A percentile compares a stretch with the other conserved stretches of the same genome.
phyloP scores from a whole-genome alignment of 2,329 filamentous ascomycete genomes.

The Neopestalotiopsis sp. region DNA sequence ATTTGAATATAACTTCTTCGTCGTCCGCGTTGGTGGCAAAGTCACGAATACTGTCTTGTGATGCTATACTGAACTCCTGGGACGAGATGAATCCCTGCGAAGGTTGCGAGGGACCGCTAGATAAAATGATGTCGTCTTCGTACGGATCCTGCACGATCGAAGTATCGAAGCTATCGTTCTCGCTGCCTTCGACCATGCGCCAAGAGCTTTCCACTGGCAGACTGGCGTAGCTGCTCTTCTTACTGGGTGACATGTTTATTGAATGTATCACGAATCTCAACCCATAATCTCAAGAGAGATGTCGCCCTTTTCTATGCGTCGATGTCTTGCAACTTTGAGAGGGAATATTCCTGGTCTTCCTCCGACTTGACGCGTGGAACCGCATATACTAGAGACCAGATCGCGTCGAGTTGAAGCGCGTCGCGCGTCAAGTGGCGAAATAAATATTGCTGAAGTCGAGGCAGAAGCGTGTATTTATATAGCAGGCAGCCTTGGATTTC shows the following conservation, averaged over 20 bases:
- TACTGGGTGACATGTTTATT: constrained; percentile 21
- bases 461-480: constrained; percentile 15
- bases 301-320: not conserved
- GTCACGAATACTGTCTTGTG: constrained; percentile 61
- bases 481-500: constrained; percentile 13
- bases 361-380: not conserved
- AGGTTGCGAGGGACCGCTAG: constrained; percentile 41
- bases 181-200: constrained; percentile 64
- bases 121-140: constrained; percentile 45
- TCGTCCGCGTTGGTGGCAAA: constrained; percentile 59
- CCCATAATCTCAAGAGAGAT: constrained; percentile 1
- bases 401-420: constrained; percentile 18
- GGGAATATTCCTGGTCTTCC: not conserved
- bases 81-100: constrained; percentile 50
- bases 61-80: constrained; percentile 47
- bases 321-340: not conserved
- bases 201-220: constrained; percentile 59
- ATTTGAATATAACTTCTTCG: constrained; percentile 58
- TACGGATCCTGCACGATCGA: constrained; percentile 52
- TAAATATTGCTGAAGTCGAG: not conserved
- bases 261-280: not conserved
- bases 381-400: not conserved
- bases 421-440: constrained; percentile 19
- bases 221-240: constrained; percentile 25
- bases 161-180: constrained; percentile 65